Percentiles rank a stretch among this genome's conserved stretches.
phyloP scores from a whole-genome alignment of 2,329 filamentous ascomycete genomes.

The Aspergillus piperis region DNA sequence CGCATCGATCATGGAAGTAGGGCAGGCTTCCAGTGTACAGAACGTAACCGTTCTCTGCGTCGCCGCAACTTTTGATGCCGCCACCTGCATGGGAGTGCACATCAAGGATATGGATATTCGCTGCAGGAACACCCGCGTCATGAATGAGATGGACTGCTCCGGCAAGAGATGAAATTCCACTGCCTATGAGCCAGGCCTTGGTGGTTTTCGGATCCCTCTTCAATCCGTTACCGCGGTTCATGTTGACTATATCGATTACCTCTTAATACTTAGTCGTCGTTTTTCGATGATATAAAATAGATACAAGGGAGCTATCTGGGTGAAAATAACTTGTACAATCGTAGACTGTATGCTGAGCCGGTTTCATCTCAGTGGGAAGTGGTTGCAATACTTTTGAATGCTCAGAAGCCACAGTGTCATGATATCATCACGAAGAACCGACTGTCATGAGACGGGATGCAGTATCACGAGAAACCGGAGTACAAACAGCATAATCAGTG shows the following conservation, averaged over 20 bases:
- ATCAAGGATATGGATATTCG: slow-evolving; percentile 40
- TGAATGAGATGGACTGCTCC: slow-evolving; percentile 40
- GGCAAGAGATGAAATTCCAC: slow-evolving; percentile 40
- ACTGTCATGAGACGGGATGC: not conserved
- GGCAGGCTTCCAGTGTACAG: slow-evolving; percentile 37
- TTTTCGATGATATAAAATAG: not conserved
- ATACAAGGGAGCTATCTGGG: no score
- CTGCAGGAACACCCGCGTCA: slow-evolving; percentile 35
- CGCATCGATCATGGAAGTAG: slow-evolving; percentile 38
- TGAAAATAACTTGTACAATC: no score
- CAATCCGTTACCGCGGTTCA: not conserved
- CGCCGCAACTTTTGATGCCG: slow-evolving; percentile 31
- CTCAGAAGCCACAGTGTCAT: not conserved
- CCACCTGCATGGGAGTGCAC: slow-evolving; percentile 34
- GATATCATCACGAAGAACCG: not conserved
- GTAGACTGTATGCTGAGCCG: no score
- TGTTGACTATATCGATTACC: no score
- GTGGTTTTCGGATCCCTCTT: slow-evolving; percentile 16
- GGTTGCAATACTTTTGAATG: no score
- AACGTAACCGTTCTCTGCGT: slow-evolving; percentile 36
- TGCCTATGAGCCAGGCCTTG: slow-evolving; percentile 40
- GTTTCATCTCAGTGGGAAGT: no score
- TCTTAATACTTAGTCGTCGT: no score
- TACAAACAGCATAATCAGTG: not conserved
- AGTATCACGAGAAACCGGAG: not conserved